A percentile compares a stretch with the other conserved stretches of the same genome.
Evolutionary conservation across 1,139 yeast genomes (phyloP).

Genomic region (Taphrina wiesneri): DNA sequence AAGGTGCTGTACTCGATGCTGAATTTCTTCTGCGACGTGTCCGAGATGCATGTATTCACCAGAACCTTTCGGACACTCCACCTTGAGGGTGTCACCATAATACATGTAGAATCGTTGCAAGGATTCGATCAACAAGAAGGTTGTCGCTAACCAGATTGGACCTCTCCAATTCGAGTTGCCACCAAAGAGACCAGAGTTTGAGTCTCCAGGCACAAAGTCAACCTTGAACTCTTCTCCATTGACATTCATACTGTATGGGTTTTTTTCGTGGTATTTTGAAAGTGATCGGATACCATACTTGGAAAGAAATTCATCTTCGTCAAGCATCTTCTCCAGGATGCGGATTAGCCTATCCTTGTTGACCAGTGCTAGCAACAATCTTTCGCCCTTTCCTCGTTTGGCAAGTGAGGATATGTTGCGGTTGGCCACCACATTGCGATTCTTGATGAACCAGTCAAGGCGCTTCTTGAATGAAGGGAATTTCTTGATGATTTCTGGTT

Average conservation of each 20-base stretch:
- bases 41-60: constrained; percentile 81
- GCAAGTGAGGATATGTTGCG: constrained; percentile 90
- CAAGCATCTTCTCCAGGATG: constrained; percentile 78
- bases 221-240: constrained; percentile 74
- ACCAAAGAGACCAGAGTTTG: constrained; percentile 93
- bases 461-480: constrained; percentile 86
- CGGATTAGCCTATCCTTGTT: constrained; percentile 76
- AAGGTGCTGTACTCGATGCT: constrained; percentile 78
- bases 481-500: constrained; percentile 75
- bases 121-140: constrained; percentile 82
- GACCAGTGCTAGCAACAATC: constrained; percentile 78
- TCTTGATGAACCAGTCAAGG: constrained; percentile 80
- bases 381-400: constrained; percentile 80
- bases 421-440: constrained; percentile 70
- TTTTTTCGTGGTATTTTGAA: constrained; percentile 80
- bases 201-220: constrained; percentile 85
- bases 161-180: constrained; percentile 99
- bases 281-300: constrained; percentile 86
- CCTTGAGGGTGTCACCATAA: constrained; percentile 82
- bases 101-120: constrained; percentile 85
- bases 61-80: constrained; percentile 88
- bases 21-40: constrained; percentile 88
- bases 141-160: constrained; percentile 98
- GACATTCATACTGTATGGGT: constrained; percentile 86
- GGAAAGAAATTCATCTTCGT: constrained; percentile 83